A percentile compares a stretch with the other conserved stretches of the same genome.
Conservation (phyloP, 2,329 filamentous ascomycete genomes). For the Aspergillus ustus region DNA sequence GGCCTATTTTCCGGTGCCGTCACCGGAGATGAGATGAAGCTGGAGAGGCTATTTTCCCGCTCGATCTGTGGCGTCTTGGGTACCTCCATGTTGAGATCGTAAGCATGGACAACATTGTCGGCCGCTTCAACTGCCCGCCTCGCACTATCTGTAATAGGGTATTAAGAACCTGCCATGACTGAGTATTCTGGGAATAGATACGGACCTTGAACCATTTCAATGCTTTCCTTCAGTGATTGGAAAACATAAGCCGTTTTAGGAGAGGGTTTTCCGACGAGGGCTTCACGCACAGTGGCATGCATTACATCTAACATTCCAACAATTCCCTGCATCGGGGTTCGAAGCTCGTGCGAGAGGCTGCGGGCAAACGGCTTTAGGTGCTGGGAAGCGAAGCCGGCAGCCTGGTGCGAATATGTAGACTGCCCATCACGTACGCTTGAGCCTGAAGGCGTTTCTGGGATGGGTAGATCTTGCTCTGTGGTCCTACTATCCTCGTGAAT, state of each 20-base stretch:
- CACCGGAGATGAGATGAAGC: slow-evolving; percentile 29
- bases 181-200: slow-evolving; percentile 4
- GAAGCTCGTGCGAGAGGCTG: slow-evolving; percentile 71
- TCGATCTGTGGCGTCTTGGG: slow-evolving; percentile 63
- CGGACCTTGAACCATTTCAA: slow-evolving; percentile 71
- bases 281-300: slow-evolving; percentile 72
- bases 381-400: slow-evolving; percentile 61
- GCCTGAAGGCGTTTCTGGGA: slow-evolving; percentile 28
- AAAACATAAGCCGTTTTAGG: slow-evolving; percentile 60
- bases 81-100: slow-evolving; percentile 75
- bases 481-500: slow-evolving; percentile 60
- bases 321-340: slow-evolving; percentile 76
- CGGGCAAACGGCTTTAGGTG: slow-evolving; percentile 74
- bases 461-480: slow-evolving; percentile 35
- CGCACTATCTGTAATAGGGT: slow-evolving; percentile 62
- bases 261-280: slow-evolving; percentile 59
- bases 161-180: slow-evolving; percentile 12
- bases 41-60: slow-evolving; percentile 40
- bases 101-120: slow-evolving; percentile 76
- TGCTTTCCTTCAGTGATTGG: slow-evolving; percentile 67
- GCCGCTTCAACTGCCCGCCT: slow-evolving; percentile 73
- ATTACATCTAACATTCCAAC: slow-evolving; percentile 78
- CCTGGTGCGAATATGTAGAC: slow-evolving; percentile 56
- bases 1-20: slow-evolving; percentile 41
- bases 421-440: slow-evolving; percentile 26